Evolutionary conservation across 192 early-diverging fungal species (phyloP).

Genomic region (Backusella morwellensis): DNA sequence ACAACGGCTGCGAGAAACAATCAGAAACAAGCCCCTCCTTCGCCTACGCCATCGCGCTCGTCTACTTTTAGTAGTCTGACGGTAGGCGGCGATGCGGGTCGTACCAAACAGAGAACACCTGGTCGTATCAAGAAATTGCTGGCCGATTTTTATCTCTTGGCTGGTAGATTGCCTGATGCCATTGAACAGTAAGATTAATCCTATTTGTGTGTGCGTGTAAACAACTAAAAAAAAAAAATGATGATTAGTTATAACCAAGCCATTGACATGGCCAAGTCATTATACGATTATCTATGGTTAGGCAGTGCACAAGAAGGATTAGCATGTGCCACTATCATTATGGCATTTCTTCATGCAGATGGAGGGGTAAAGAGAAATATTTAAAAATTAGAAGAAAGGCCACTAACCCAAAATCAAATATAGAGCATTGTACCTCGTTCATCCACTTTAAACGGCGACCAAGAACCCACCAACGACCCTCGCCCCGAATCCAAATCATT

Average conservation of each 20-base stretch:
- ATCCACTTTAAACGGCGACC: neutral
- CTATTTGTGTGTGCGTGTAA: too few species aligned
- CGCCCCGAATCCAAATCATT: conserved; percentile 22
- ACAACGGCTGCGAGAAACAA: conserved; percentile 1
- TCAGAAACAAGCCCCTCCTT: conserved; percentile 32
- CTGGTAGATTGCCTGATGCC: conserved; percentile 73
- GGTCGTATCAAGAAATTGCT: conserved; percentile 72
- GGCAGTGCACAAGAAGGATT: conserved; percentile 71
- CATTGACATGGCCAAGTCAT: conserved; percentile 65
- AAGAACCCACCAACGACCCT: neutral
- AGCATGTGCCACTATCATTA: conserved; percentile 58
- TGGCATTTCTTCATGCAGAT: conserved; percentile 48
- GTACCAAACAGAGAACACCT: conserved; percentile 61
- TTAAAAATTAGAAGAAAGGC: neutral
- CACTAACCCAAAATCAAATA: neutral
- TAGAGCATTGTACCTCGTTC: conserved; percentile 5
- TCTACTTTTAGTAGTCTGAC: conserved; percentile 22
- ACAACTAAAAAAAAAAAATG: neutral
- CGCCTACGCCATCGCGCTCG: conserved; percentile 44
- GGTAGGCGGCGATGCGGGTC: conserved; percentile 24
- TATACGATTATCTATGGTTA: conserved; percentile 73
- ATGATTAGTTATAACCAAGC: conserved; percentile 57
- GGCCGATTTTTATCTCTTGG: conserved; percentile 74
- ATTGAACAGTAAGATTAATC: conserved; percentile 51
- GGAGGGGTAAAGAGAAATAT: conserved; percentile 9